These are phyloP conservation scores for Fusarium praegraminearum DNA, from an alignment of 2,329 filamentous ascomycete species.

Conservation along the genomic window DNA sequence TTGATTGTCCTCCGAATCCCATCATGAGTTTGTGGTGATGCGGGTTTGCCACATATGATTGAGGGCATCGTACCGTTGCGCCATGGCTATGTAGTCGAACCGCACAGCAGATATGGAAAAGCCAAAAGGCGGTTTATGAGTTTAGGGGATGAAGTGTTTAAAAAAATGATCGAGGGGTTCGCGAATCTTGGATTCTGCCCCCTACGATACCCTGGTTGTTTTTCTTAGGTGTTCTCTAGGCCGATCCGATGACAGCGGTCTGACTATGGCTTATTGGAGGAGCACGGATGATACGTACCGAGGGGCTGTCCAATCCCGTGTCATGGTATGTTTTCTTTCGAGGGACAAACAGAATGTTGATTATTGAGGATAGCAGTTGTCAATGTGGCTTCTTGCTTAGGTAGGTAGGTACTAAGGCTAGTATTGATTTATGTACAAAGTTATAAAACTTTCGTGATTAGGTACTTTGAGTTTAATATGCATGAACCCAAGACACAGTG, in stretches of 20 bases:
- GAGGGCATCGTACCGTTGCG: constrained; percentile 52
- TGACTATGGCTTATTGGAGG: constrained; percentile 28
- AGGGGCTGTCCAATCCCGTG: constrained; percentile 39
- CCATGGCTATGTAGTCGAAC: constrained; percentile 45
- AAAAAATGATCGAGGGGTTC: constrained; percentile 34
- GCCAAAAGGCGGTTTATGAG: constrained; percentile 4
- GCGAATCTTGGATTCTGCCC: constrained; percentile 38
- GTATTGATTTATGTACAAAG: neutral
- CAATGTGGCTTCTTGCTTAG: neutral
- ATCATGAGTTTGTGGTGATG: constrained; percentile 18
- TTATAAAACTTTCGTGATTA: neutral
- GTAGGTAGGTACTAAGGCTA: neutral
- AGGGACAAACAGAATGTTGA: neutral
- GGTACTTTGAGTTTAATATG: neutral
- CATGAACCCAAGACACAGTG: constrained; percentile 1
- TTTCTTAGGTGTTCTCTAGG: constrained; percentile 44
- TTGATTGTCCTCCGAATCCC: neutral
- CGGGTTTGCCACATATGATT: constrained; percentile 17
- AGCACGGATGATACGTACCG: constrained; percentile 28
- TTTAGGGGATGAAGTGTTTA: constrained; percentile 5
- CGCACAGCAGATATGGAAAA: neutral
- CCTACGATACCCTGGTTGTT: constrained; percentile 45
- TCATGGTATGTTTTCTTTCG: constrained; percentile 20
- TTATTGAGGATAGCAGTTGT: neutral
- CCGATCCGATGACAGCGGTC: constrained; percentile 29